These are phyloP conservation scores for Larix kaempferi DNA, from an alignment of 75 land plant species.

Conservation along the genomic window DNA sequence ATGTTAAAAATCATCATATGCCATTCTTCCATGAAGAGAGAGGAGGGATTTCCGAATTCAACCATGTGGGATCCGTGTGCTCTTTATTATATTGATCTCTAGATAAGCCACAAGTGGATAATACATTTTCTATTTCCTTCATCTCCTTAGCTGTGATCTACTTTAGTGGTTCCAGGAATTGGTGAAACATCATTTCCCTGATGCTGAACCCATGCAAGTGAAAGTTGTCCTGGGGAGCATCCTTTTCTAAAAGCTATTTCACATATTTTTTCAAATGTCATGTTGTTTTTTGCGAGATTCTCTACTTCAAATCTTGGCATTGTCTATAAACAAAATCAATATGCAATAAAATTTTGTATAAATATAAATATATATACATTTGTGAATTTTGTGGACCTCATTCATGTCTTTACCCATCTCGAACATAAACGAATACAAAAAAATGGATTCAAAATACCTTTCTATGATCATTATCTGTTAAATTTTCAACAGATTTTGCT, in stretches of 20 bases:
- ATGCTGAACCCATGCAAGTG: constrained; percentile 60
- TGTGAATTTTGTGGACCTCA: no score
- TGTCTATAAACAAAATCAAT: constrained; percentile 7
- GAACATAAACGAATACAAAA: no score
- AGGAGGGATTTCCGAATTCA: constrained; percentile 8
- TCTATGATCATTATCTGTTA: constrained; percentile 19
- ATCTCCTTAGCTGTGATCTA: constrained; percentile 37
- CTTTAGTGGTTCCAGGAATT: constrained; percentile 66
- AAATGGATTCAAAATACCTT: background rate
- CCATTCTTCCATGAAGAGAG: constrained; percentile 7
- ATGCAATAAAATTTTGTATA: background rate
- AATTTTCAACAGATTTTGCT: constrained; percentile 8
- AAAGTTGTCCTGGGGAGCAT: constrained; percentile 58
- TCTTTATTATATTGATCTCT: constrained; percentile 27
- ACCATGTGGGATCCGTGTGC: background rate
- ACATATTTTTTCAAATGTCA: constrained; percentile 25
- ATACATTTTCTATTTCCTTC: constrained; percentile 35
- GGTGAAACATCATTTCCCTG: constrained; percentile 54
- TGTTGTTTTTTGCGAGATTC: constrained; percentile 41
- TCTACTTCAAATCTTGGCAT: constrained; percentile 36
- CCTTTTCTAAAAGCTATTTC: constrained; percentile 31
- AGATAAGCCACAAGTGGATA: constrained; percentile 16
- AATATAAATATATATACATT: no score
- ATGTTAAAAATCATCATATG: no score
- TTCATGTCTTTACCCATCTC: no score